Evolutionary conservation across 164 flowering plant genomes (phyloP).

Genomic region (Dillenia suffruticosa): DNA sequence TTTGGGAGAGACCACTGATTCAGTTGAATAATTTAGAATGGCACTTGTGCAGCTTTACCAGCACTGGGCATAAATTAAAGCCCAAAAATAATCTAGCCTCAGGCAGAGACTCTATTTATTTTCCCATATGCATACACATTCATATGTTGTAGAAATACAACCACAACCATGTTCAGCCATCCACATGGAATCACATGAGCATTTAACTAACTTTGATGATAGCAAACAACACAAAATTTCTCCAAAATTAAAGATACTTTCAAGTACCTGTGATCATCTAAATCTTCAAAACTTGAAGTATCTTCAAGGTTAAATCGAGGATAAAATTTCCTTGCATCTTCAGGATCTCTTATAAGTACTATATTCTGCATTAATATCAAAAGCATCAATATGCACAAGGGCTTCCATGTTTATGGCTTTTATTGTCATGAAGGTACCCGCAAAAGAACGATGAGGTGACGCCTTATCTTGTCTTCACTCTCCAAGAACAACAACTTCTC

Average conservation of each 20-base stretch:
- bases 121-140: too few relatives aligned
- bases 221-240: too few relatives aligned
- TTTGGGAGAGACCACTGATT: too few relatives aligned
- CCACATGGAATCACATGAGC: too few relatives aligned
- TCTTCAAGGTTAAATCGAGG: constrained; percentile 97
- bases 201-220: too few relatives aligned
- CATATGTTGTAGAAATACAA: too few relatives aligned
- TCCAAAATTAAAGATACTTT: neutral
- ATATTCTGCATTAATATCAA: constrained; percentile 55
- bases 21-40: too few relatives aligned
- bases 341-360: constrained; percentile 89
- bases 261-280: constrained; percentile 83
- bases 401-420: neutral
- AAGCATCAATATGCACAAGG: constrained; percentile 1
- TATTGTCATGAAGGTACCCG: constrained; percentile 32
- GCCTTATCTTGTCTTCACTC: constrained; percentile 50
- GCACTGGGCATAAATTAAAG: too few relatives aligned
- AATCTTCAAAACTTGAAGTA: constrained; percentile 72
- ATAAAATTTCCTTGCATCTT: constrained; percentile 73
- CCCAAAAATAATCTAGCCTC: too few relatives aligned
- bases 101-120: too few relatives aligned
- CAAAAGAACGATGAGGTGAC: constrained; percentile 72
- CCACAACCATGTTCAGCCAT: too few relatives aligned
- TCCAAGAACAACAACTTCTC: constrained; percentile 50
- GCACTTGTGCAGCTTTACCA: too few relatives aligned